Conservation (phyloP, 805 yeast genomes). For the Lipomyces spencermartinsiae region DNA sequence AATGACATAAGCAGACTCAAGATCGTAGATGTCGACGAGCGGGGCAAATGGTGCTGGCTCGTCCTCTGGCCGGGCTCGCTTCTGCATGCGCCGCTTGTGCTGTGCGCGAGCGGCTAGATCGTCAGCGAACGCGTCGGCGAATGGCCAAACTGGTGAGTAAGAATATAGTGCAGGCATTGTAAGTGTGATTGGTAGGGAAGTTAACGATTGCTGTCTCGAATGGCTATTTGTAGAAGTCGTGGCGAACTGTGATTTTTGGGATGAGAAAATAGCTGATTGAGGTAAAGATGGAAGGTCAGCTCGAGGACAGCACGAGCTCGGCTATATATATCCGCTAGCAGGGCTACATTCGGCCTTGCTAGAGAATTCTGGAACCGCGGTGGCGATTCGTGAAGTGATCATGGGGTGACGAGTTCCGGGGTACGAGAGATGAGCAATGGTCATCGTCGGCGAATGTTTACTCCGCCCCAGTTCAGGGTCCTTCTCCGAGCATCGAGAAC, state of each 20-base stretch:
- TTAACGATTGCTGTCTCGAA: background rate
- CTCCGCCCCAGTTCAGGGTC: background rate
- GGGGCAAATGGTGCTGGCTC: constrained; percentile 13
- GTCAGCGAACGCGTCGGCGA: constrained; percentile 16
- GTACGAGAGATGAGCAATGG: background rate
- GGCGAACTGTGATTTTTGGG: background rate
- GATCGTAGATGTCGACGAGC: constrained; percentile 29
- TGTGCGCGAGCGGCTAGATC: constrained; percentile 17
- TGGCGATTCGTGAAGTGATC: background rate
- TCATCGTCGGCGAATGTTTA: background rate
- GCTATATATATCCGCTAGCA: background rate
- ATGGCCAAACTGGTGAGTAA: constrained; percentile 16
- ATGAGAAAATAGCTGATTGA: background rate
- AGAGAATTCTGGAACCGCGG: background rate
- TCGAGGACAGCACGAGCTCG: background rate
- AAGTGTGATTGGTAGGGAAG: background rate
- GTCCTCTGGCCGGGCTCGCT: background rate
- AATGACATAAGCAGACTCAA: constrained; percentile 13
- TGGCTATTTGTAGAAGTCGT: background rate
- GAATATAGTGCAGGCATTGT: constrained; percentile 19
- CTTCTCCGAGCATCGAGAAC: background rate
- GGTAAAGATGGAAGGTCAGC: background rate
- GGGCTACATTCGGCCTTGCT: background rate
- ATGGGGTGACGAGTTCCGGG: background rate
- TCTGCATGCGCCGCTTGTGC: constrained; percentile 6